Percentiles rank a stretch among this genome's conserved stretches.
Evolutionary conservation across 352 stramenopile genomes (phyloP).

Genomic region (Pythium guiyangense): DNA sequence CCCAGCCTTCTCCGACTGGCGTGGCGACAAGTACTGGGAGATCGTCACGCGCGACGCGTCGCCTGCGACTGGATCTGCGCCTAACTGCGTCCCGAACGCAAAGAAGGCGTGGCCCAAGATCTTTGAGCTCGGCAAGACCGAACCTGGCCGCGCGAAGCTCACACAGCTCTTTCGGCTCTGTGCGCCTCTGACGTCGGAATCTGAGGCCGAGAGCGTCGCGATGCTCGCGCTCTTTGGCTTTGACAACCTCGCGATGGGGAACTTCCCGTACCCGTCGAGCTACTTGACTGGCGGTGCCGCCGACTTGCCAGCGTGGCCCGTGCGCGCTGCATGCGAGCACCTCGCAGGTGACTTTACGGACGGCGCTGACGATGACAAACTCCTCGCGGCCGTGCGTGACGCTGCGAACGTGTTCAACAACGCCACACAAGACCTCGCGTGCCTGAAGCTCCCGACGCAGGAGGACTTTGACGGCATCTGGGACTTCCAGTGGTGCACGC

Average conservation of each 20-base stretch:
- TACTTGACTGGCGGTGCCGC: conserved; percentile 86
- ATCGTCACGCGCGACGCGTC: conserved; percentile 75
- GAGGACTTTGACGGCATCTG: conserved; percentile 86
- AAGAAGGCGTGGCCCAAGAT: conserved; percentile 75
- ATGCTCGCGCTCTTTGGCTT: conserved; percentile 84
- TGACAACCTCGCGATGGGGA: conserved; percentile 93
- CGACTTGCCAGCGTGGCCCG: conserved; percentile 87
- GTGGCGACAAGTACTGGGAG: conserved; percentile 79
- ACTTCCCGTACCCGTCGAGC: conserved; percentile 93
- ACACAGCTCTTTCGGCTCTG: conserved; percentile 66
- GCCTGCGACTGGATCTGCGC: conserved; percentile 53
- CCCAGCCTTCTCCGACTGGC: conserved; percentile 48
- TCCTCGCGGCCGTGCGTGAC: conserved; percentile 50
- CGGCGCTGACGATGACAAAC: conserved; percentile 20
- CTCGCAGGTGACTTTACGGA: conserved; percentile 43
- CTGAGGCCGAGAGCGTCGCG: conserved; percentile 53
- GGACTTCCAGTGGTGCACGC: conserved; percentile 91
- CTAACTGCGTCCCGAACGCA: conserved; percentile 83
- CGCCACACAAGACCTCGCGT: conserved; percentile 62
- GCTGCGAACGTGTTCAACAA: conserved; percentile 90
- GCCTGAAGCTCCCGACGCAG: conserved; percentile 65
- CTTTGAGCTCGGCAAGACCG: conserved; percentile 62
- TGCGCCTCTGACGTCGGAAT: conserved; percentile 37
- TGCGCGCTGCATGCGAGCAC: conserved; percentile 87
- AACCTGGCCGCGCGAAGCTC: conserved; percentile 43